These are phyloP conservation scores for Pythium periplocum DNA, from an alignment of 352 stramenopile species.

Conservation along the genomic window DNA sequence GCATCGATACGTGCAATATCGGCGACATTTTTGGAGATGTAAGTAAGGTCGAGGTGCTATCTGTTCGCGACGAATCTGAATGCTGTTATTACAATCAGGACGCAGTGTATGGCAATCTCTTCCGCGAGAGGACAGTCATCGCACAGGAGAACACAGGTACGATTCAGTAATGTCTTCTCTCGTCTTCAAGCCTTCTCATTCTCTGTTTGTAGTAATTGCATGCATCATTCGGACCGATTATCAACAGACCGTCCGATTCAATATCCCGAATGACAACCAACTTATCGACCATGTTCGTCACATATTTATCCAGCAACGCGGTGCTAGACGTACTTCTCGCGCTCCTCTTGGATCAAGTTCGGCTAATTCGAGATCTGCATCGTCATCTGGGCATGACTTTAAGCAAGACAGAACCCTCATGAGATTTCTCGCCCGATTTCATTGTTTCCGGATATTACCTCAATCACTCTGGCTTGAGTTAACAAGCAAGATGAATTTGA, in stretches of 20 bases:
- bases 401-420: slow-evolving; percentile 3
- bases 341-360: too few species aligned
- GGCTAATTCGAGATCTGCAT: too few species aligned
- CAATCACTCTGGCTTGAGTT: slow-evolving; percentile 21
- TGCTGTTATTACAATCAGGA: slow-evolving; percentile 18
- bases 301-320: slow-evolving; percentile 9
- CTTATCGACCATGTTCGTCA: slow-evolving; percentile 18
- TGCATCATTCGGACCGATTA: slow-evolving; percentile 36
- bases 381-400: too few species aligned
- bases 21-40: slow-evolving; percentile 40
- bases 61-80: background rate
- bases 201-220: slow-evolving; percentile 19
- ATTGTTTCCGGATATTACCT: slow-evolving; percentile 35
- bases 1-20: slow-evolving; percentile 26
- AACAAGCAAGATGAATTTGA: slow-evolving; percentile 24
- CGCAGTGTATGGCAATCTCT: slow-evolving; percentile 22
- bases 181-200: too few species aligned
- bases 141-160: slow-evolving; percentile 39
- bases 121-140: slow-evolving; percentile 29
- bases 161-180: background rate
- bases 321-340: too few species aligned
- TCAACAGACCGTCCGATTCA: slow-evolving; percentile 29
- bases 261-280: slow-evolving; percentile 21
- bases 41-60: slow-evolving; percentile 4
- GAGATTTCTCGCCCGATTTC: slow-evolving; percentile 32